Evolutionary conservation across 306 rosid genomes (phyloP).

Genomic region (Abrus pulchellus): DNA sequence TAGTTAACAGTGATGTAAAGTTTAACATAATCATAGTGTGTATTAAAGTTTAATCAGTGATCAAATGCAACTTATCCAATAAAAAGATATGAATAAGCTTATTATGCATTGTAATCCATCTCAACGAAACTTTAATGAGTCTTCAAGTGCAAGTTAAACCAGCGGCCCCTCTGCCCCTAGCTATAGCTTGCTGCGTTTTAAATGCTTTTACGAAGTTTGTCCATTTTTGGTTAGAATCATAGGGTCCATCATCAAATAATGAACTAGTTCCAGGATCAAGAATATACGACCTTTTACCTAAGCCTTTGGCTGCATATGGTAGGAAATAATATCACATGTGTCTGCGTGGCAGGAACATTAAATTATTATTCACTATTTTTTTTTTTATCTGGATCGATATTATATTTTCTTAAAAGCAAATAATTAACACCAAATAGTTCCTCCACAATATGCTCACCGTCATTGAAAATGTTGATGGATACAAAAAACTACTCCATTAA

Average conservation of each 20-base stretch:
- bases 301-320: not conserved
- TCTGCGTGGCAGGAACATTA: too few relatives aligned
- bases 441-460: not conserved
- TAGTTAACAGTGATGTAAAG: not conserved
- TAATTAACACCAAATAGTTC: not conserved
- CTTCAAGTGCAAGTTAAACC: conserved; percentile 22
- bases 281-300: conserved; percentile 19
- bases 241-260: not conserved
- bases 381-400: not conserved
- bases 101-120: not conserved
- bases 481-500: too few relatives aligned
- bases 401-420: not conserved
- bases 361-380: not conserved
- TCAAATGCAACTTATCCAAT: not conserved
- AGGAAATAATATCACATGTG: not conserved
- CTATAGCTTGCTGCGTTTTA: conserved; percentile 11
- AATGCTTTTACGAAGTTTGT: conserved; percentile 1
- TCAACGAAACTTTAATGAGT: not conserved
- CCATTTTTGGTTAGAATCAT: not conserved
- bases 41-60: not conserved
- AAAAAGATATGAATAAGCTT: not conserved
- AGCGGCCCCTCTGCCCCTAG: conserved; percentile 1
- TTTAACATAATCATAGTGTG: not conserved
- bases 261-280: not conserved
- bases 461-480: not conserved